Conservation (phyloP, 495 filamentous ascomycete species). For the Choiromyces venosus region DNA sequence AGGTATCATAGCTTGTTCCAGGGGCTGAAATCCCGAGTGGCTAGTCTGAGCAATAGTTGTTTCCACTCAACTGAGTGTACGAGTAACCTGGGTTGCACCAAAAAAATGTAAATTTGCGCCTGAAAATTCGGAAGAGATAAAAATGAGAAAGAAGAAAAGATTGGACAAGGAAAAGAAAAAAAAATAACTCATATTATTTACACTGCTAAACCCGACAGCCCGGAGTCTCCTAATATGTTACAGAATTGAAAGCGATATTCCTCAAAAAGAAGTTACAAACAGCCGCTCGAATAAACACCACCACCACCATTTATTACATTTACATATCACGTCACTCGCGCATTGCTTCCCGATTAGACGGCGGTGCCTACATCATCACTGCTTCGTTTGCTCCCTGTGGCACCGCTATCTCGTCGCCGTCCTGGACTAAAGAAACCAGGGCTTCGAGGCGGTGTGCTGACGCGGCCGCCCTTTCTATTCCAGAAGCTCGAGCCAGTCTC, state of each 20-base stretch:
- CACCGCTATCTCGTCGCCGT: neutral
- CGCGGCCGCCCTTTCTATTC: conserved; percentile 18
- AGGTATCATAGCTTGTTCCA: neutral
- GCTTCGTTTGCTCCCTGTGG: neutral
- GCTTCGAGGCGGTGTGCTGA: conserved; percentile 15
- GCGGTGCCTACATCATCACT: neutral
- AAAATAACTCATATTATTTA: neutral
- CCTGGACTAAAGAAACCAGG: conserved; percentile 11
- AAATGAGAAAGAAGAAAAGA: too few relatives aligned
- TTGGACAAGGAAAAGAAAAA: neutral
- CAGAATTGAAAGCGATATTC: neutral
- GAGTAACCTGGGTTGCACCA: neutral
- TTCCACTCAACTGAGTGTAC: neutral
- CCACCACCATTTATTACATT: neutral
- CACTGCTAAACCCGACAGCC: neutral
- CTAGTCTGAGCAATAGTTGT: neutral
- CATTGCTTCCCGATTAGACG: neutral
- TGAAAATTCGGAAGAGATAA: neutral
- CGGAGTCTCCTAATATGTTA: neutral
- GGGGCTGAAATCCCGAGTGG: neutral
- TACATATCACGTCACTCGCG: neutral
- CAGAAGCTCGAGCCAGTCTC: conserved; percentile 29
- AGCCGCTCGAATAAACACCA: neutral
- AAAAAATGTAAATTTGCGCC: neutral
- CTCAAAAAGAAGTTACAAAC: neutral